Conservation (phyloP, 176 grass and related monocot genomes). For the Oryza brachyantha region DNA sequence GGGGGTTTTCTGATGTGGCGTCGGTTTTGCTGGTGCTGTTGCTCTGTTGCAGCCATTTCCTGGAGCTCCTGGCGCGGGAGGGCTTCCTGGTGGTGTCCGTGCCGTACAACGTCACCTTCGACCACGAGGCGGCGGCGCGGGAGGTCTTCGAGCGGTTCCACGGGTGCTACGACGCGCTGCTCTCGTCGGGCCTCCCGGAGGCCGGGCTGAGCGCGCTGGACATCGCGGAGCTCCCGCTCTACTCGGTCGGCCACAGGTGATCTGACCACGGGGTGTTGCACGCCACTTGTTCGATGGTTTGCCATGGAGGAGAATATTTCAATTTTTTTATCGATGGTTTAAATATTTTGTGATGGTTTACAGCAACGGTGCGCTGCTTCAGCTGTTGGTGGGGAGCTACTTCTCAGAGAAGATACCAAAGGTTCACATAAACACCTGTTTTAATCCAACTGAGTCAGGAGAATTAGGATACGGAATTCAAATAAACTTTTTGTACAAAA, state of each 20-base stretch:
- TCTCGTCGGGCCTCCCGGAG: conserved; percentile 59
- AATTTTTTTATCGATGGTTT: neutral
- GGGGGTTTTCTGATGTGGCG: neutral
- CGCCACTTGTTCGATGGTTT: conserved; percentile 30
- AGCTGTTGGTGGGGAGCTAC: conserved; percentile 87
- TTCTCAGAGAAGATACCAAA: conserved; percentile 82
- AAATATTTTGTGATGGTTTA: conserved; percentile 22
- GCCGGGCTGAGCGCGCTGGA: conserved; percentile 47
- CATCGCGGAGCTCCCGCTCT: conserved; percentile 62
- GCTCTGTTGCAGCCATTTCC: conserved; percentile 52
- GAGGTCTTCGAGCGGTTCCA: conserved; percentile 76
- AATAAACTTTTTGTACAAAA: neutral
- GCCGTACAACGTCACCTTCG: conserved; percentile 86
- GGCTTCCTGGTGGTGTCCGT: conserved; percentile 87
- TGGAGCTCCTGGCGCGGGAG: conserved; percentile 80
- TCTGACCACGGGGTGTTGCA: neutral
- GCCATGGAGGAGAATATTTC: neutral
- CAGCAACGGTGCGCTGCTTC: conserved; percentile 95
- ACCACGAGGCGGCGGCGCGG: conserved; percentile 76
- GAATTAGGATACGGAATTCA: neutral
- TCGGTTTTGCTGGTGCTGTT: too few relatives aligned
- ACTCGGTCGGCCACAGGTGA: conserved; percentile 87
- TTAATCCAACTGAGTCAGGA: neutral
- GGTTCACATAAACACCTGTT: conserved; percentile 29
- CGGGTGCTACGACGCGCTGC: conserved; percentile 60